phyloP scores from a whole-genome alignment of 345 rosid species.

The Euphorbia lathyris region DNA sequence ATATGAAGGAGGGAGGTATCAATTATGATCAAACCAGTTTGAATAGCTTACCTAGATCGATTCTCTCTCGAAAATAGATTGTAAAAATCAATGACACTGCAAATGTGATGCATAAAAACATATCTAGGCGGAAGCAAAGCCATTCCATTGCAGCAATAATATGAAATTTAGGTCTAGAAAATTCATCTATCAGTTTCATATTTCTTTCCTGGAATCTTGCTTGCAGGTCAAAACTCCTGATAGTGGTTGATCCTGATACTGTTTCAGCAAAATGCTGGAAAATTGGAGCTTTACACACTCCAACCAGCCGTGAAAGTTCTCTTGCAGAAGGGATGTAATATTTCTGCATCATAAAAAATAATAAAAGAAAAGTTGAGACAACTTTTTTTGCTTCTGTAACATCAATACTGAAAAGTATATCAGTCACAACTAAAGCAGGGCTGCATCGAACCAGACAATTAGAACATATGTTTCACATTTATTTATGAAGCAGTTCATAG shows the following conservation, averaged over 20 bases:
- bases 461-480: background rate
- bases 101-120: constrained; percentile 50
- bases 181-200: constrained; percentile 49
- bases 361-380: constrained; percentile 2
- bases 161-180: constrained; percentile 52
- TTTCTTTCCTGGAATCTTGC: constrained; percentile 50
- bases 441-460: background rate
- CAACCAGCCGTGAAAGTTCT: constrained; percentile 63
- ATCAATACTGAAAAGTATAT: background rate
- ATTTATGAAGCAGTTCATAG: background rate
- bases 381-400: background rate
- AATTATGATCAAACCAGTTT: background rate
- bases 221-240: constrained; percentile 72
- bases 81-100: constrained; percentile 52
- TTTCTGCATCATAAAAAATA: constrained; percentile 39
- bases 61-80: constrained; percentile 45
- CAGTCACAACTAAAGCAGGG: background rate
- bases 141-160: constrained; percentile 59
- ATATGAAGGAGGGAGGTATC: background rate
- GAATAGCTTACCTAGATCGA: constrained; percentile 55
- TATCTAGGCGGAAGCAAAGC: constrained; percentile 67
- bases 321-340: constrained; percentile 67
- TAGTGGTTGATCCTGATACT: constrained; percentile 59
- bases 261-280: constrained; percentile 77
- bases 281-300: constrained; percentile 65